Evolutionary conservation across 2,329 filamentous ascomycete species (phyloP), one percentile per base, ranked within the genome.

Genomic region (Trichoderma atroviride): DNA sequence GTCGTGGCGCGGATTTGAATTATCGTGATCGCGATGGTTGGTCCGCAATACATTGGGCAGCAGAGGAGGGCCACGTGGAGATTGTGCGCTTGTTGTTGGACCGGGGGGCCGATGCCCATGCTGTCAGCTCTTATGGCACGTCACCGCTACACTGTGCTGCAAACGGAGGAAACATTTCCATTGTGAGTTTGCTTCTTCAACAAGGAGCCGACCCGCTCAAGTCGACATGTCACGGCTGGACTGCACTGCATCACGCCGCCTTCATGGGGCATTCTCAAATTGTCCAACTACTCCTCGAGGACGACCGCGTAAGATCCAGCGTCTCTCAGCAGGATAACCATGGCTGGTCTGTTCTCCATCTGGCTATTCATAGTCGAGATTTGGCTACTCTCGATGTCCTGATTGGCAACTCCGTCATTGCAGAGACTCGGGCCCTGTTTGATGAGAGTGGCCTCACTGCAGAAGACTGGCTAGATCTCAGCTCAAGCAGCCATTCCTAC

Each of bases 211-310:
- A 63, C 50, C 61, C 50, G 5, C 61, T 63, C 22, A 63, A 55
- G 50, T 55, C 61, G 37, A 63, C 61, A 53, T 63, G 61, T 22
- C 61, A 63, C 14, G 61, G 61, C n/a, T 63, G 61, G 61, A 63
- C 47, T 63, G 47, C 61, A 22, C 10, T 63, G 5, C 61, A 63
- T 55, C 61, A 63, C 31, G 61, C 61, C 16, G 61, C 16, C 5
- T 63, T 29, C 61, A 40, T 55, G 47, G 61, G 61, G 10, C 33
- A 63, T 55, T 55, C 47, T 22, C 33, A 40, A 0, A 50, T 63
- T 55, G 33, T 63, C 61, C 31, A 63, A 5, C 37, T 27, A 5
- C 61, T 63, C 16, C 6, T 63, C 9, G 16, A 11, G 40, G 22
- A 63, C 16, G 61, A 22, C 22, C 47, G 33, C 5, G 61, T 55